Conservation (phyloP, 192 early-diverging fungal species). For the Thamnidium elegans region DNA sequence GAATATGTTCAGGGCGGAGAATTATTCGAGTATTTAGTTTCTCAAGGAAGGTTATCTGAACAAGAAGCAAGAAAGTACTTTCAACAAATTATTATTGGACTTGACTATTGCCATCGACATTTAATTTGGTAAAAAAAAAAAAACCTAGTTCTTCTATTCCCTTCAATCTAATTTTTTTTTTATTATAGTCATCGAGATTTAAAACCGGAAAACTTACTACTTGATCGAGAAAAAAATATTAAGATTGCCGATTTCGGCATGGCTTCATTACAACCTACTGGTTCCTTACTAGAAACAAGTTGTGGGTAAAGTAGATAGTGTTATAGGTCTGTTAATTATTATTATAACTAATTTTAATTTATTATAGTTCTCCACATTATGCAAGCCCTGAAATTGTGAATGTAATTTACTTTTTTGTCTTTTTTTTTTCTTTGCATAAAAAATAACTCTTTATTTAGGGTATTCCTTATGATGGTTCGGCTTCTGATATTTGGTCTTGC, state of each 20-base stretch:
- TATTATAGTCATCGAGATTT: slow-evolving; percentile 80
- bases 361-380: slow-evolving; percentile 64
- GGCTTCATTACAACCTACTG: slow-evolving; percentile 51
- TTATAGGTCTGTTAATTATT: background rate
- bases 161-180: background rate
- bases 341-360: background rate
- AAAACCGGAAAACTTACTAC: slow-evolving; percentile 78
- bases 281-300: slow-evolving; percentile 58
- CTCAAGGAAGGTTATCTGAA: slow-evolving; percentile 56
- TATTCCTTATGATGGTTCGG: slow-evolving; percentile 59
- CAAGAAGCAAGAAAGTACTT: slow-evolving; percentile 64
- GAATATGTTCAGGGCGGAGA: slow-evolving; percentile 72
- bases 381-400: slow-evolving; percentile 73
- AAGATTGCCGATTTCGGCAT: slow-evolving; percentile 97
- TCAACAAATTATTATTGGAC: slow-evolving; percentile 68
- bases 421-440: background rate
- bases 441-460: slow-evolving; percentile 36
- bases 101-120: slow-evolving; percentile 68
- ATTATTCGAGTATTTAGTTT: slow-evolving; percentile 68
- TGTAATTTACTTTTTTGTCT: slow-evolving; percentile 18
- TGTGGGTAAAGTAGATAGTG: slow-evolving; percentile 51
- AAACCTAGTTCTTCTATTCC: too few species aligned
- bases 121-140: slow-evolving; percentile 58
- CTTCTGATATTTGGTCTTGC: slow-evolving; percentile 72
- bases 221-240: slow-evolving; percentile 48